These are phyloP conservation scores for Lathyrus oleraceus DNA, from an alignment of 306 rosid genomes.

Conservation along the genomic window DNA sequence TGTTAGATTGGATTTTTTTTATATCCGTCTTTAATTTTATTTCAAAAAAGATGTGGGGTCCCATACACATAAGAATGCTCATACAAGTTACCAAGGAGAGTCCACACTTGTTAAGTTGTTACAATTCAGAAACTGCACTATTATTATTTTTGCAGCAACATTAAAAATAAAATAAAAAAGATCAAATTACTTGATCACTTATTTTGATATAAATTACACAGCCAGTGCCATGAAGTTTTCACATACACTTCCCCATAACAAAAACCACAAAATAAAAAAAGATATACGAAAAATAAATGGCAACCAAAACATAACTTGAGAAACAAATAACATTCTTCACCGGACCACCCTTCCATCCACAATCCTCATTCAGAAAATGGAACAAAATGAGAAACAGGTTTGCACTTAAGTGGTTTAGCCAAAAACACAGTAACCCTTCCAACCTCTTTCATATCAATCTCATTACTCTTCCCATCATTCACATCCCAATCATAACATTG, in stretches of 20 bases:
- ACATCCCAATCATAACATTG: conserved; percentile 54
- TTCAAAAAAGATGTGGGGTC: too few relatives aligned
- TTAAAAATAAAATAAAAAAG: neutral
- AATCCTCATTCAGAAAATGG: conserved; percentile 27
- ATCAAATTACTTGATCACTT: neutral
- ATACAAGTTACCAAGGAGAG: too few relatives aligned
- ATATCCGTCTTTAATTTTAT: too few relatives aligned
- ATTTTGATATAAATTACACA: neutral
- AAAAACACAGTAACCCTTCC: conserved; percentile 37
- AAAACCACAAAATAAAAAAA: neutral
- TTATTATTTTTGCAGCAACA: neutral
- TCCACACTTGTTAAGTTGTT: too few relatives aligned
- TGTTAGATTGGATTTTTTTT: too few relatives aligned
- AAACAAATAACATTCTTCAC: neutral
- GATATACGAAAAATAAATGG: neutral
- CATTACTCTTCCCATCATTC: conserved; percentile 24
- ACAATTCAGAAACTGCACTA: too few relatives aligned
- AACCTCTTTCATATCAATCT: conserved; percentile 30
- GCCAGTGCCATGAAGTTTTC: conserved; percentile 10
- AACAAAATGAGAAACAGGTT: conserved; percentile 38
- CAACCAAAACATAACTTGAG: neutral
- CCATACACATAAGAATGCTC: too few relatives aligned
- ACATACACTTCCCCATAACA: neutral
- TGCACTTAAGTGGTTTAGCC: conserved; percentile 39
- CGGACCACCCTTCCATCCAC: neutral